A percentile compares a stretch with the other conserved stretches of the same genome.
These are phyloP conservation scores for Stygiomarasmius scandens DNA, from an alignment of 1,284 basidiomycete genomes.

Conservation along the genomic window DNA sequence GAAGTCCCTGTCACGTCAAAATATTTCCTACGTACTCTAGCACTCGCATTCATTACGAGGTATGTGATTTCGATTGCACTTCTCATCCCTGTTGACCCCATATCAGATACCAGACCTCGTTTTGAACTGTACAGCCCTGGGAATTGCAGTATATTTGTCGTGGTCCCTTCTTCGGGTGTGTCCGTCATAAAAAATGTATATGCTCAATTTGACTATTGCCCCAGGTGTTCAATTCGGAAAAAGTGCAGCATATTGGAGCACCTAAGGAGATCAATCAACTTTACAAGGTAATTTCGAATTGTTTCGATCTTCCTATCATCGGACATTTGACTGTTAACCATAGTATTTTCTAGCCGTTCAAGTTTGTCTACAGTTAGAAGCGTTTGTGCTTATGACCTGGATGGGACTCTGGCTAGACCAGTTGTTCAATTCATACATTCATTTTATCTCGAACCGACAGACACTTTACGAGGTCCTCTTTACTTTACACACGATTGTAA, in stretches of 20 bases:
- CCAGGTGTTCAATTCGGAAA: slow-evolving; percentile 48
- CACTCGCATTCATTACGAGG: slow-evolving; percentile 45
- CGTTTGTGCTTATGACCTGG: slow-evolving; percentile 52
- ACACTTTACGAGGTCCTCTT: slow-evolving; percentile 46
- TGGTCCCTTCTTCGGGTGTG: slow-evolving; percentile 49
- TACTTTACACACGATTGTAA: slow-evolving; percentile 46
- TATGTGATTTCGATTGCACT: slow-evolving; percentile 23
- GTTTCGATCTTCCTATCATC: not conserved
- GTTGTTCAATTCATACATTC: slow-evolving; percentile 48
- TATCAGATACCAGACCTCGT: slow-evolving; percentile 51
- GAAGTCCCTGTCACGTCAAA: slow-evolving; percentile 50
- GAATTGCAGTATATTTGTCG: slow-evolving; percentile 46
- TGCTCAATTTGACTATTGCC: slow-evolving; percentile 12
- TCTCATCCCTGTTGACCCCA: not conserved
- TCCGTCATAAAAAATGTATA: not conserved
- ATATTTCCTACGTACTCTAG: slow-evolving; percentile 48
- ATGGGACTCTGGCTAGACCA: slow-evolving; percentile 60
- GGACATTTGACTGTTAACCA: not conserved
- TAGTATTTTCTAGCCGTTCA: slow-evolving; percentile 58
- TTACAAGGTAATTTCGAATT: slow-evolving; percentile 42
- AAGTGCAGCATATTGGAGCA: slow-evolving; percentile 57
- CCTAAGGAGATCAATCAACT: slow-evolving; percentile 50
- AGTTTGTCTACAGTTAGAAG: slow-evolving; percentile 59
- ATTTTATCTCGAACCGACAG: slow-evolving; percentile 43
- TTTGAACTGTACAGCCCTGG: slow-evolving; percentile 45